Evolutionary conservation across 148 eudicot species (phyloP).

Genomic region (Silene latifolia): DNA sequence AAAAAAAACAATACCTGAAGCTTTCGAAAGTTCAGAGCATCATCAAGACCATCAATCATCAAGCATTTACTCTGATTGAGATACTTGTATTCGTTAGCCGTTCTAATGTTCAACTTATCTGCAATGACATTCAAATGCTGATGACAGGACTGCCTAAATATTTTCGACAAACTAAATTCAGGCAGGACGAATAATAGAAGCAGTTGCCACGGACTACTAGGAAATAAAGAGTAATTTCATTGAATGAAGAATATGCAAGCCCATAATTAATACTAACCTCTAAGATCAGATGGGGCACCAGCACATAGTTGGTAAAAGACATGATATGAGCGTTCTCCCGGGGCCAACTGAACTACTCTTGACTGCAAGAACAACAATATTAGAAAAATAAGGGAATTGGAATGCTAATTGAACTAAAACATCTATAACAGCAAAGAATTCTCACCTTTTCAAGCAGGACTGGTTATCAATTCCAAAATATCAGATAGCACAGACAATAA

Average conservation of each 20-base stretch:
- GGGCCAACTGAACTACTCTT: constrained; percentile 81
- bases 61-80: constrained; percentile 82
- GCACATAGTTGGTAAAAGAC: constrained; percentile 93
- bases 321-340: constrained; percentile 90
- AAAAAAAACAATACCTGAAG: constrained; percentile 52
- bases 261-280: constrained; percentile 43
- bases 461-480: constrained; percentile 28
- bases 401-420: background rate
- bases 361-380: constrained; percentile 56
- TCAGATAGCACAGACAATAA: constrained; percentile 20
- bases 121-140: constrained; percentile 29
- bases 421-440: background rate
- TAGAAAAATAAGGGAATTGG: constrained; percentile 9
- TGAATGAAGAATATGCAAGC: background rate
- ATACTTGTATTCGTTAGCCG: constrained; percentile 58
- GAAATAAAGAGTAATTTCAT: background rate
- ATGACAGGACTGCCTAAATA: background rate
- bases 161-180: background rate
- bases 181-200: background rate
- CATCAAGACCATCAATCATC: constrained; percentile 58
- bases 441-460: constrained; percentile 92
- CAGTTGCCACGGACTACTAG: background rate
- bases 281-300: constrained; percentile 77
- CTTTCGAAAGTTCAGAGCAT: constrained; percentile 55
- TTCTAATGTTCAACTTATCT: constrained; percentile 68